Conservation (phyloP, 2,329 filamentous ascomycete species). For the Claviceps humidiphila region DNA sequence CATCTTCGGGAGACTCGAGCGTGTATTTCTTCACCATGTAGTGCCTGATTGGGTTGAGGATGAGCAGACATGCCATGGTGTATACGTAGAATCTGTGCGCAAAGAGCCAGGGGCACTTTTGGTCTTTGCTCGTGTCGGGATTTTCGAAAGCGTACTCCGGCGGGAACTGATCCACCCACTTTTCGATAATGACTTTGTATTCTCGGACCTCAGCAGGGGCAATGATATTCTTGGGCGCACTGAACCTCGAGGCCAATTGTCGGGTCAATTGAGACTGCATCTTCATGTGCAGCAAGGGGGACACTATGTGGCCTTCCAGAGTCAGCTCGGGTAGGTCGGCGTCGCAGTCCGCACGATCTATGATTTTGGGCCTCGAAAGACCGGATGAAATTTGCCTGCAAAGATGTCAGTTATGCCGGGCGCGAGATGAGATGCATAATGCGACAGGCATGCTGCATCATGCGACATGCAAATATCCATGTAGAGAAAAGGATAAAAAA, state of each 20-base stretch:
- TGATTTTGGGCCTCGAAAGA: conserved; percentile 17
- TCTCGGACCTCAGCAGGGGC: conserved; percentile 15
- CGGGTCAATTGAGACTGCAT: conserved; percentile 16
- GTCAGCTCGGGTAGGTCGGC: conserved; percentile 16
- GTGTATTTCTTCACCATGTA: conserved; percentile 27
- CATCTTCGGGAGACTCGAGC: conserved; percentile 14
- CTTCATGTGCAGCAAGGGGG: conserved; percentile 18
- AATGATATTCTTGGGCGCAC: conserved; percentile 14
- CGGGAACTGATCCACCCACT: conserved; percentile 29
- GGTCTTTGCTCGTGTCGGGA: conserved; percentile 28
- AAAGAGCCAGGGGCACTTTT: conserved; percentile 24
- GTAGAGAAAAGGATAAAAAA: no score
- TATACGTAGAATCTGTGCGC: conserved; percentile 34
- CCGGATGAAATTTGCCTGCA: conserved; percentile 21
- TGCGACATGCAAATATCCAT: no score
- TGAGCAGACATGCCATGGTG: conserved; percentile 30
- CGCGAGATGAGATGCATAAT: no score
- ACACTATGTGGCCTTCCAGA: conserved; percentile 15
- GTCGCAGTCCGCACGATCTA: conserved; percentile 16
- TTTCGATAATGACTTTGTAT: conserved; percentile 20
- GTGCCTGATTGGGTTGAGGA: conserved; percentile 31
- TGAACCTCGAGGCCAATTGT: conserved; percentile 13
- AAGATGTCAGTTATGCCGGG: neutral
- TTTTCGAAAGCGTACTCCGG: conserved; percentile 24
- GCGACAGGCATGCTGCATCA: no score